Conservation (phyloP, 257 asterid species). For the Perilla frutescens region DNA sequence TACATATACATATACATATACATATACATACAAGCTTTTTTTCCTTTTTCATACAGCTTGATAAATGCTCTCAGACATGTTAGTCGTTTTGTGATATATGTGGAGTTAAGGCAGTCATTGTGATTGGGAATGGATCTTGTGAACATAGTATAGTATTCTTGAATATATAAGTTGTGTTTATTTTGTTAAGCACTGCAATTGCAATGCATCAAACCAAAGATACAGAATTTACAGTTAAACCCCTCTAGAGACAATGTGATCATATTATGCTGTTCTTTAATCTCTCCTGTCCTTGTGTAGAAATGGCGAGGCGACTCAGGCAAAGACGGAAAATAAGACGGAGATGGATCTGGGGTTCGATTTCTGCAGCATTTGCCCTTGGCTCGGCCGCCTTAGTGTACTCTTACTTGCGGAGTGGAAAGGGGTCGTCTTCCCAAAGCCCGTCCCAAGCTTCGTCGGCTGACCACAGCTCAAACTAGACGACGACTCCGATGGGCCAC, state of each 20-base stretch:
- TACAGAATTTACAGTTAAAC: neutral
- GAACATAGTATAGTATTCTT: neutral
- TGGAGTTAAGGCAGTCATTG: neutral
- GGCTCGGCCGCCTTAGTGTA: constrained; percentile 71
- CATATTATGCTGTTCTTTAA: neutral
- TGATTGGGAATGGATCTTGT: neutral
- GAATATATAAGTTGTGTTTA: neutral
- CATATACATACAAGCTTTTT: too few species aligned
- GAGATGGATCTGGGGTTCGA: constrained; percentile 76
- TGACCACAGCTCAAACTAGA: constrained; percentile 37
- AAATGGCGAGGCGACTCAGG: constrained; percentile 72
- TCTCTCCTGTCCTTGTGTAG: constrained; percentile 44
- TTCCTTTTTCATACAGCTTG: neutral
- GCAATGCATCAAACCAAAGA: neutral
- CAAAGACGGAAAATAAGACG: constrained; percentile 70
- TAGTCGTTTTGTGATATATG: neutral
- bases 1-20: too few species aligned
- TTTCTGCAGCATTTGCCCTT: constrained; percentile 64
- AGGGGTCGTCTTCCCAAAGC: constrained; percentile 49
- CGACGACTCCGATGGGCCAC: constrained; percentile 34
- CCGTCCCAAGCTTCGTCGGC: constrained; percentile 42
- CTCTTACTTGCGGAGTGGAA: constrained; percentile 68
- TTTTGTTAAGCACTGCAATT: neutral
- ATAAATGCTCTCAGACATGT: neutral
- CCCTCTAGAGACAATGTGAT: too few species aligned